phyloP scores from a whole-genome alignment of 768 basidiomycete species.

The Tylopilus balloui region DNA sequence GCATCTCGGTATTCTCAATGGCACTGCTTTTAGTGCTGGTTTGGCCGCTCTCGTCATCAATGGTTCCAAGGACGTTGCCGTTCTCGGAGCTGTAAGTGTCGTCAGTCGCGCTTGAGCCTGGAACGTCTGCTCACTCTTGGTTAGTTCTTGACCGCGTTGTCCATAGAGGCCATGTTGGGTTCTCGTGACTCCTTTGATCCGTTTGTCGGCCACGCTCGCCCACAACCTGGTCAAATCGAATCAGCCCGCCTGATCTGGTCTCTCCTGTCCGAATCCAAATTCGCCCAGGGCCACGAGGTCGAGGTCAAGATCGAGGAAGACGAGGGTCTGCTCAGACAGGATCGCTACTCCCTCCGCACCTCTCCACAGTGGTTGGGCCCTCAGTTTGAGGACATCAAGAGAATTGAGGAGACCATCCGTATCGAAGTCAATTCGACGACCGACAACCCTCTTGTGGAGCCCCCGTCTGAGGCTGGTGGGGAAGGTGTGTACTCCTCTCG shows the following conservation, averaged over 20 bases:
- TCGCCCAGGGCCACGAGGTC: conserved; percentile 66
- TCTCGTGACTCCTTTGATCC: conserved; percentile 67
- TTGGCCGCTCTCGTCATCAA: conserved; percentile 71
- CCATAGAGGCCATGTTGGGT: conserved; percentile 76
- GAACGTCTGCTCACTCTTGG: not conserved
- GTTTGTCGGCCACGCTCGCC: conserved; percentile 72
- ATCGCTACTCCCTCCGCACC: conserved; percentile 63
- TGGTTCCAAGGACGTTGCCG: conserved; percentile 62
- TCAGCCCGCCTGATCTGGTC: conserved; percentile 64
- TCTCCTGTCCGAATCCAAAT: conserved; percentile 62
- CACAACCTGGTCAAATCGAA: conserved; percentile 85
- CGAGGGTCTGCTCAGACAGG: conserved; percentile 70
- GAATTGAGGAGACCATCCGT: conserved; percentile 58
- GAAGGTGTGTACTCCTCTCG: conserved; percentile 14
- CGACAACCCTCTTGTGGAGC: conserved; percentile 84
- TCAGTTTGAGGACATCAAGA: conserved; percentile 74
- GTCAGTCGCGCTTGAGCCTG: not conserved
- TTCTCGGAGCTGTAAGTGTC: conserved; percentile 42
- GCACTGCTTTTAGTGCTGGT: conserved; percentile 80
- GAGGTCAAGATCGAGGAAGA: conserved; percentile 74
- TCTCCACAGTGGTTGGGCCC: conserved; percentile 85
- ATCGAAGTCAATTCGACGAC: conserved; percentile 85
- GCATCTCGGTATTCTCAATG: conserved; percentile 78
- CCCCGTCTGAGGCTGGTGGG: conserved; percentile 54
- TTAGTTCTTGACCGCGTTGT: conserved; percentile 77